These are phyloP conservation scores for Entonaema liquescens DNA, from an alignment of 495 filamentous ascomycete species.

Conservation along the genomic window DNA sequence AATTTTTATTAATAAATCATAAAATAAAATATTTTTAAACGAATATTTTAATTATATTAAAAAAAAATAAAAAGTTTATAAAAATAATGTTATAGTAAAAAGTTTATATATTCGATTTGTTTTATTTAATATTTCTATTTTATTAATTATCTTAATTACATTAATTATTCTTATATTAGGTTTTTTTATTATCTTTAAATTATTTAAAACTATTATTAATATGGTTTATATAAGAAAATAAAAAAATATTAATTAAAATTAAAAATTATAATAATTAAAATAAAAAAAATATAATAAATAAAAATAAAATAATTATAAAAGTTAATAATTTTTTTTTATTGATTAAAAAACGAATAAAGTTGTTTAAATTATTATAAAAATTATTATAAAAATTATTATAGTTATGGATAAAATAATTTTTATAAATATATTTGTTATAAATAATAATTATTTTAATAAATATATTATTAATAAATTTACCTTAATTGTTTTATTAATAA, in stretches of 20 bases:
- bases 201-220: not conserved
- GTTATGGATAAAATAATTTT: not conserved
- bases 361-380: no score
- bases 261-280: not conserved
- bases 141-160: not conserved
- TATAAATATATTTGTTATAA: not conserved
- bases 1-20: no score
- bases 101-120: not conserved
- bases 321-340: not conserved
- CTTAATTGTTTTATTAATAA: not conserved
- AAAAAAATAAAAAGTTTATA: not conserved
- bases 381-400: no score
- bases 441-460: not conserved
- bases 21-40: no score
- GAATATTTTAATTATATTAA: not conserved
- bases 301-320: not conserved
- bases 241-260: not conserved
- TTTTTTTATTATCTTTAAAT: no score
- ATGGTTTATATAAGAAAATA: not conserved
- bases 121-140: not conserved
- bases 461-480: not conserved
- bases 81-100: not conserved
- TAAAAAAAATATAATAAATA: not conserved
- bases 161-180: no score
- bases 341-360: not conserved